Evolutionary conservation across 371 early-diverging fungal genomes (phyloP).

Genomic region (Mortierella sp.): DNA sequence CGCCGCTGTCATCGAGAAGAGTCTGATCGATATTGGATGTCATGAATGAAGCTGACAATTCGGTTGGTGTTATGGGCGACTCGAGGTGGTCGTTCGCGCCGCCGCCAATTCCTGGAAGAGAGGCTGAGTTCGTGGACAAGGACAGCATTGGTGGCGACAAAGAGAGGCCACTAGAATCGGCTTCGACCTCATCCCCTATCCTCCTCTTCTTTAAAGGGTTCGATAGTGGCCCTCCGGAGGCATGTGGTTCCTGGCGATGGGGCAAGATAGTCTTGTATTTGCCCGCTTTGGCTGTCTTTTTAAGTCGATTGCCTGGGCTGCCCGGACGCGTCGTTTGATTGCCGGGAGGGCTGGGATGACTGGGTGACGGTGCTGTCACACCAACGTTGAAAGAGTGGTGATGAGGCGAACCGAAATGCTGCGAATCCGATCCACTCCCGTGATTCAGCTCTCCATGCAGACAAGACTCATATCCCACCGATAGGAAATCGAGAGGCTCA

Average conservation of each 20-base stretch:
- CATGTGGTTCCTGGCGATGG: constrained; percentile 10
- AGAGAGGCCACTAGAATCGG: not conserved
- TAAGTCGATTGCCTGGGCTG: not conserved
- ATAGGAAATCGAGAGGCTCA: constrained; percentile 41
- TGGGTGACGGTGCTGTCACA: not conserved
- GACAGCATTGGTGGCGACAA: not conserved
- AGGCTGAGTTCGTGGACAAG: not conserved
- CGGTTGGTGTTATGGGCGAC: constrained; percentile 21
- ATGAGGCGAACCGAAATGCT: constrained; percentile 13
- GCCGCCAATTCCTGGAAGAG: constrained; percentile 2
- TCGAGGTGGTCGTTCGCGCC: constrained; percentile 1
- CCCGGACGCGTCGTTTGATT: not conserved
- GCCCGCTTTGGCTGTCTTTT: not conserved
- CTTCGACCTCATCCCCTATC: constrained; percentile 1
- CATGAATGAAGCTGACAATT: constrained; percentile 10
- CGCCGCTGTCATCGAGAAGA: not conserved
- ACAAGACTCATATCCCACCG: constrained; percentile 23
- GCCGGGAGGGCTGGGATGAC: not conserved
- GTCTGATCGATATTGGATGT: constrained; percentile 3
- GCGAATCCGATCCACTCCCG: not conserved
- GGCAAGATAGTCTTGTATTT: constrained; percentile 18
- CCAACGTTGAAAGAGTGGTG: constrained; percentile 4
- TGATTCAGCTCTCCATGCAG: constrained; percentile 4
- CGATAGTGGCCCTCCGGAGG: not conserved
- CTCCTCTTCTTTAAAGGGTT: constrained; percentile 21